phyloP scores from a whole-genome alignment of 192 early-diverging fungal genomes.

The Fimicolochytrium jonesii region DNA sequence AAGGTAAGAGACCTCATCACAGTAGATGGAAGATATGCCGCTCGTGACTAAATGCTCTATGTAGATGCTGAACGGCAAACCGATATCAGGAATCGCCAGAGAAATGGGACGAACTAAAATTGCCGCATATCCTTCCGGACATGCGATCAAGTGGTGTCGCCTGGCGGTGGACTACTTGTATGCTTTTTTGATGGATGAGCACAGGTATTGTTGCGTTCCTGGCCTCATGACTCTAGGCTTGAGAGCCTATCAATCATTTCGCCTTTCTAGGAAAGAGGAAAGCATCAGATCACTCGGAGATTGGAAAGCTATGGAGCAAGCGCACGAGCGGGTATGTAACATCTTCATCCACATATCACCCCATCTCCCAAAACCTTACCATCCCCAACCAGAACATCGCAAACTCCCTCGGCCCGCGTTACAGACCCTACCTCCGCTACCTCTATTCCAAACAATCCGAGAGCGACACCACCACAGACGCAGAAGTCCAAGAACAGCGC shows the following conservation, averaged over 20 bases:
- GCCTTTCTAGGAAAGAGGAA: too few relatives aligned
- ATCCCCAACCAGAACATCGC: background rate
- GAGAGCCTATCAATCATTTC: too few relatives aligned
- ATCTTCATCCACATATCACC: too few relatives aligned
- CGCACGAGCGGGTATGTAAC: conserved; percentile 12
- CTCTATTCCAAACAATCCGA: background rate
- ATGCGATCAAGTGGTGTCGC: conserved; percentile 16
- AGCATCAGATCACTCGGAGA: too few relatives aligned
- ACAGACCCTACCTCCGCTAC: conserved; percentile 11
- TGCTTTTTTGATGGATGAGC: conserved; percentile 2
- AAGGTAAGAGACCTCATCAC: background rate
- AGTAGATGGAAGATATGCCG: background rate
- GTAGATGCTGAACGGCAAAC: conserved; percentile 5
- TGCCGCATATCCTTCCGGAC: background rate
- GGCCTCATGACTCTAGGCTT: too few relatives aligned
- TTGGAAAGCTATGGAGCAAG: background rate
- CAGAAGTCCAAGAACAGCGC: background rate
- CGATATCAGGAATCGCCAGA: background rate
- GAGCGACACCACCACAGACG: background rate
- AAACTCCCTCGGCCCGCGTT: conserved; percentile 9
- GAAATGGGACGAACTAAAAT: background rate
- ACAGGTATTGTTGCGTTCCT: conserved; percentile 4
- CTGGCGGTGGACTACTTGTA: background rate
- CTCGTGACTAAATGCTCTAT: background rate
- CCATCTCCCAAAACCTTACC: too few relatives aligned